Percentiles rank a stretch among this genome's conserved stretches.
These are phyloP conservation scores for Vitis rupestris DNA, from an alignment of 164 flowering plant genomes.

Conservation along the genomic window DNA sequence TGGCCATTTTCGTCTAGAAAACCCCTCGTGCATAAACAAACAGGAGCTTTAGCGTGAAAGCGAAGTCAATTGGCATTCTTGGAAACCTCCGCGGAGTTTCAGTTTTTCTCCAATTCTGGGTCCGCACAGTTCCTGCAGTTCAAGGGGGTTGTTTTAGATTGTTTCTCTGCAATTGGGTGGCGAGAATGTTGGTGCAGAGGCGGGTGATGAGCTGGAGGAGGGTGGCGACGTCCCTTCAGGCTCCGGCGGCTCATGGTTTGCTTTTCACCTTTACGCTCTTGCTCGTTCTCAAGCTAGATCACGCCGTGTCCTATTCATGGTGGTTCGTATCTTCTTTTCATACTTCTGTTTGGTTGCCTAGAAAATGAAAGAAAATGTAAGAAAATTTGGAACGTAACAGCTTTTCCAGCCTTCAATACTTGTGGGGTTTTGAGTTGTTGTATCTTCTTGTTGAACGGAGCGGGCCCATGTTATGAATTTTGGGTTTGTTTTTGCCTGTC, in stretches of 20 bases:
- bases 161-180: not conserved
- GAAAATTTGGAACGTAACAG: not conserved
- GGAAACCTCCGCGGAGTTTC: too few species aligned
- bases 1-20: too few species aligned
- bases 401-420: too few species aligned
- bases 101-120: too few species aligned
- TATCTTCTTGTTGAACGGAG: not conserved
- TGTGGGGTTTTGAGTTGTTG: not conserved
- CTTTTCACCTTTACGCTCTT: constrained; percentile 69
- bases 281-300: constrained; percentile 73
- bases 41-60: constrained; percentile 5
- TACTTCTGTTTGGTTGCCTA: not conserved
- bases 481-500: not conserved
- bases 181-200: constrained; percentile 26
- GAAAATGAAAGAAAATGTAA: not conserved
- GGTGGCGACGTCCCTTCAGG: constrained; percentile 63
- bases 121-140: not conserved
- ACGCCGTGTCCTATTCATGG: constrained; percentile 58
- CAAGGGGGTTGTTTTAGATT: not conserved
- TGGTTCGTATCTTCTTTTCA: constrained; percentile 47
- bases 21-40: not conserved
- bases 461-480: not conserved
- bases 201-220: constrained; percentile 70
- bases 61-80: constrained; percentile 4
- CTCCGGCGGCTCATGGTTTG: constrained; percentile 54